Evolutionary conservation across 495 filamentous ascomycete genomes (phyloP), one percentile per base, ranked within the genome.

Genomic region (Friedmanniomyces simplex): DNA sequence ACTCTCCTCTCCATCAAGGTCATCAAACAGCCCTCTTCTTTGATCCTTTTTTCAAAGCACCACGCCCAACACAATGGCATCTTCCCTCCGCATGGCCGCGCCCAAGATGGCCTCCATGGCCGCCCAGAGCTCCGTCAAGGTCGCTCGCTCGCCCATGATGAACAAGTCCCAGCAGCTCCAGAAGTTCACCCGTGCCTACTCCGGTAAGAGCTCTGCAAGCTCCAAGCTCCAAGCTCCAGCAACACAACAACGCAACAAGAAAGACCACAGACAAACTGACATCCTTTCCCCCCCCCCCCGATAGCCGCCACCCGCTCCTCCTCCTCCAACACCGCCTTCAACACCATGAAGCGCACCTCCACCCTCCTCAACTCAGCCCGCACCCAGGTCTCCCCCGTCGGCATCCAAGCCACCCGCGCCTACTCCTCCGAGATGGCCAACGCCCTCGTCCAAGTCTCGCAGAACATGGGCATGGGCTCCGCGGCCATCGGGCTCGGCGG

Each of bases 401-500:
- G 45, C 39, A 24, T 42, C 25, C 62, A 64, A 20, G 49, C 59
- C 59, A 62, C 50, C 42, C 62, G 62, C 20, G 50, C 58, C 50
- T 65, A 65, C 55, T 65, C 62, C 18, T 65, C 62, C 5, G 62
- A 65, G 50, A 65, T 65, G 62, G 62, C 62, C 39, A 65, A 61
- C 49, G 62, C 62, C 43, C 54, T 65, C 37, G 62, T 65, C 49
- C 58, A 65, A 52, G 62, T 65, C 59, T 65, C 62, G 21, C 62
- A 61, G 58, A 65, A 65, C 55, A 51, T 65, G 42, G 63, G 63
- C 50, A 62, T 62, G 60, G 87, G 87, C 75, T 79, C 82, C 57
- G 87, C 87, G 58, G 86, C 88, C 75, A 87, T 93, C 72, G 88
- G 88, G 83, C 85, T 93, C 66, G 85, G 83, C 71, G 87, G 87